Evolutionary conservation across 2,329 filamentous ascomycete genomes (phyloP), one percentile per base, ranked within the genome.

Genomic region (Fusarium tricinctum): DNA sequence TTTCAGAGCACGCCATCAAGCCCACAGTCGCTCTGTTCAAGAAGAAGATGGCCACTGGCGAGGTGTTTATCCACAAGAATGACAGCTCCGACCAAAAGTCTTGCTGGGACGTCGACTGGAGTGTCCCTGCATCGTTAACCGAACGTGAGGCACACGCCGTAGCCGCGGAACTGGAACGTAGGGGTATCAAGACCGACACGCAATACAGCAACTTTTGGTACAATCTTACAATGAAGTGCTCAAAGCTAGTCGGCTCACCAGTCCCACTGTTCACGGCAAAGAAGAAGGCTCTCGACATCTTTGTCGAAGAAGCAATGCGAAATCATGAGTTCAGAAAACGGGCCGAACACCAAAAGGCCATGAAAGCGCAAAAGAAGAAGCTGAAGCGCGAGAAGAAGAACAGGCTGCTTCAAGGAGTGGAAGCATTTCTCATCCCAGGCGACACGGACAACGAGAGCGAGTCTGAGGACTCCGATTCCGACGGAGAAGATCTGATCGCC

Each of bases 121-220:
- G 38, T 19, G 52, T 46, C 28, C 62, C 56, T 15, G 20, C 48
- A 14, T 33, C 57, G 10, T 49, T 49, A 15, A 56, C 32, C 8
- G 53, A 69, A 33, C 59, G 55, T 8, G 26, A 26, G 19, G 57
- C 56, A 20, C 38, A 42, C 15, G 69, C 63, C 20, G 43, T 70
- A 17, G 55, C 58, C 38, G 51, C 59, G 13, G 69, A 74, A 43
- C 49, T 72, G 14, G n/a, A 45, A 14, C 47, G 56, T 33, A 69
- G 61, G 12, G 67, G 63, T 10, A 58, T 70, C 54, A 62, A 58
- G 38, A 58, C 56, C 13, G 61, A 55, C 22, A 51, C 4, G 10
- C 70, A 71, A 40, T 65, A 66, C 48, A 52, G 38, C 39, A 73
- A 69, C 46, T 72, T 75, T 46, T 73, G 72, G 72, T 72, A 73